Conservation (phyloP, 208 protist species). For the Ichthyophonus hoferi region DNA sequence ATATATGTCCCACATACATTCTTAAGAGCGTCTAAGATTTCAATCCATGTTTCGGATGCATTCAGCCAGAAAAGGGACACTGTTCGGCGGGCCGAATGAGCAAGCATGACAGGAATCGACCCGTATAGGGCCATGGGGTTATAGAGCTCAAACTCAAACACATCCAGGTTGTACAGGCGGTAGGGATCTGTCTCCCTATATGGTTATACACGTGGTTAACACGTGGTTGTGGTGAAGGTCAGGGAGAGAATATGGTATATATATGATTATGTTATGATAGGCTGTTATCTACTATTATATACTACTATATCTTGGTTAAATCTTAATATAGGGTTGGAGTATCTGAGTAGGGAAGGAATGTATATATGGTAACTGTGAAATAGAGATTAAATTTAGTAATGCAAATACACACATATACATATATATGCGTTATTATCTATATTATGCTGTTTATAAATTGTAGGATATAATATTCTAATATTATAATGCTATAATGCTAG, state of each 20-base stretch:
- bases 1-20: constrained; percentile 33
- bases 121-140: constrained; percentile 89
- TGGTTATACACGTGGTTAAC: too few species aligned
- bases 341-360: too few species aligned
- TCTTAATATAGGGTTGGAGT: too few species aligned
- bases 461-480: too few species aligned
- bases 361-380: too few species aligned
- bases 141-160: constrained; percentile 92
- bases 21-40: constrained; percentile 45
- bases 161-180: constrained; percentile 92
- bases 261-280: too few species aligned
- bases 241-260: too few species aligned
- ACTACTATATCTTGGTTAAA: too few species aligned
- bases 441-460: neutral
- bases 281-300: too few species aligned
- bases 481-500: too few species aligned
- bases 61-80: constrained; percentile 84
- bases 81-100: constrained; percentile 26
- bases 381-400: too few species aligned
- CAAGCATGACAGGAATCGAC: constrained; percentile 85
- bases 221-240: too few species aligned
- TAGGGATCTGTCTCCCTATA: constrained; percentile 18
- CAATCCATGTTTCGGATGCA: constrained; percentile 65
- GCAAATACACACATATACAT: neutral
- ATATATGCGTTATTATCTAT: neutral